Evolutionary conservation across 257 asterid genomes (phyloP).

Genomic region (Scutellaria minor): DNA sequence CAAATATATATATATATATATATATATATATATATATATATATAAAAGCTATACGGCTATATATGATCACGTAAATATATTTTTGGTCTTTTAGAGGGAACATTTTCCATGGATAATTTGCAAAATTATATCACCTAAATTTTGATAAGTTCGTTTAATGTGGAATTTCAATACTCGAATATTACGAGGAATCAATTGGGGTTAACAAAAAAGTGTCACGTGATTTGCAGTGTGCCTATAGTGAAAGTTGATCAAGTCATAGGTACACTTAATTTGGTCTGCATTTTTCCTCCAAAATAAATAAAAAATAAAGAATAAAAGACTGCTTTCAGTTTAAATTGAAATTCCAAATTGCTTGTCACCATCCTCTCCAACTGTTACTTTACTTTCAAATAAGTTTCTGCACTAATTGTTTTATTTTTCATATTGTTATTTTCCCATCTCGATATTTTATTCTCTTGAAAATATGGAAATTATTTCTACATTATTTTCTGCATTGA

Average conservation of each 20-base stretch:
- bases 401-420: too few species aligned
- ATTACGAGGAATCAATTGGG: too few species aligned
- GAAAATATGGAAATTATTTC: too few species aligned
- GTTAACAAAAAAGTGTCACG: neutral
- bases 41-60: too few species aligned
- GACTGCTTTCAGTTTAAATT: neutral
- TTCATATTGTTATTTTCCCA: too few species aligned
- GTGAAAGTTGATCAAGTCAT: conserved; percentile 3
- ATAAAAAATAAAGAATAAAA: neutral
- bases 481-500: too few species aligned
- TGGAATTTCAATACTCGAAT: neutral
- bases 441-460: too few species aligned
- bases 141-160: neutral
- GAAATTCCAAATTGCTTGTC: neutral
- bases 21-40: too few species aligned
- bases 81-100: neutral
- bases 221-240: neutral
- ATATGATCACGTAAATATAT: neutral
- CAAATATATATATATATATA: too few species aligned
- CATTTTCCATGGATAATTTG: too few species aligned
- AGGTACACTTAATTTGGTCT: conserved; percentile 23
- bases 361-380: too few species aligned
- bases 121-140: neutral
- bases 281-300: neutral
- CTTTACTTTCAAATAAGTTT: too few species aligned